Evolutionary conservation across 306 rosid genomes (phyloP).

Genomic region (Vigna nakashimae): DNA sequence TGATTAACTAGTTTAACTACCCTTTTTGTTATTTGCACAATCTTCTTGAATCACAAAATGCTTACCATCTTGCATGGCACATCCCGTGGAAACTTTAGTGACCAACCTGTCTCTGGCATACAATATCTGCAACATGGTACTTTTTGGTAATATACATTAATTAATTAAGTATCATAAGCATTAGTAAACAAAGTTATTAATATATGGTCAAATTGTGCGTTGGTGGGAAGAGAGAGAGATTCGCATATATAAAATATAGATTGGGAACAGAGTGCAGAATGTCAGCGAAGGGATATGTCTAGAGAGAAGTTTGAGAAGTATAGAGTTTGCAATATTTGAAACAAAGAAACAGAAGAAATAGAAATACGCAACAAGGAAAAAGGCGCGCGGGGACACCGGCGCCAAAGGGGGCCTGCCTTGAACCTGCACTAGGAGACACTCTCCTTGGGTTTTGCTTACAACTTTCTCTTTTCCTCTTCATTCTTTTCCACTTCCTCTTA

Average conservation of each 20-base stretch:
- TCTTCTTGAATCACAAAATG: constrained; percentile 26
- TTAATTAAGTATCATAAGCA: neutral
- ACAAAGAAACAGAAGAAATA: constrained; percentile 43
- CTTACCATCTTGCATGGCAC: constrained; percentile 18
- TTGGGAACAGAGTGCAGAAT: constrained; percentile 80
- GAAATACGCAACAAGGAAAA: constrained; percentile 52
- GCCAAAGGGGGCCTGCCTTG: constrained; percentile 91
- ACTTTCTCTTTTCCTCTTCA: constrained; percentile 30
- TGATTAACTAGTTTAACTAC: neutral
- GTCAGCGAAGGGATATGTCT: constrained; percentile 71
- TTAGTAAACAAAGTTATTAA: constrained; percentile 5
- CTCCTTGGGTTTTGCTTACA: constrained; percentile 75
- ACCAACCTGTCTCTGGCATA: neutral
- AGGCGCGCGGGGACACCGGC: constrained; percentile 98
- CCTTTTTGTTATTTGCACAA: neutral
- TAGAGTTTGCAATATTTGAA: constrained; percentile 50
- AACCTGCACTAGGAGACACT: constrained; percentile 77
- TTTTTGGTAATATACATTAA: neutral
- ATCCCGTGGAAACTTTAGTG: neutral
- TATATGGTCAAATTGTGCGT: constrained; percentile 49
- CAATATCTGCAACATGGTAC: constrained; percentile 17
- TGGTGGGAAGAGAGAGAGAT: constrained; percentile 26
- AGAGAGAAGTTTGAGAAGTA: constrained; percentile 60
- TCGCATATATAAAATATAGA: constrained; percentile 18
- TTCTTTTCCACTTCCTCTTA: constrained; percentile 27